These are phyloP conservation scores for Peniophora sp. DNA, from an alignment of 1,284 basidiomycete genomes.

Conservation along the genomic window DNA sequence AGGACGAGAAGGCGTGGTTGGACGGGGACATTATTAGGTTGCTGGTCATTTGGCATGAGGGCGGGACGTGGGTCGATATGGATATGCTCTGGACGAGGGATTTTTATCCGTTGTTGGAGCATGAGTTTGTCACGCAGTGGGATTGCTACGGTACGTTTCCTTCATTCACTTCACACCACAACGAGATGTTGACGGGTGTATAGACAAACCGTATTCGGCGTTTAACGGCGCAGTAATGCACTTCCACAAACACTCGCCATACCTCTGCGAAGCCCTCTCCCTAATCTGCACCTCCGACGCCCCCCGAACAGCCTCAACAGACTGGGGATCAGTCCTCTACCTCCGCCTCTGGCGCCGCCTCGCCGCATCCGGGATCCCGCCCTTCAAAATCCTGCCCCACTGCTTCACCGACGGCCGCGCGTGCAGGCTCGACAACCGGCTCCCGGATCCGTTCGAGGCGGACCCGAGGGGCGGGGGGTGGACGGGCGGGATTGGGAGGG, in stretches of 20 bases:
- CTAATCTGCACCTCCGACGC: slow-evolving; percentile 72
- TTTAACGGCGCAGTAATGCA: slow-evolving; percentile 93
- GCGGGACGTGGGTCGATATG: slow-evolving; percentile 95
- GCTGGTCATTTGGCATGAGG: slow-evolving; percentile 81
- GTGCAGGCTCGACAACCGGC: slow-evolving; percentile 82
- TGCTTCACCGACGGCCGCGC: slow-evolving; percentile 88
- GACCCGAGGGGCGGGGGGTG: slow-evolving; percentile 54
- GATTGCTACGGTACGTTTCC: slow-evolving; percentile 80
- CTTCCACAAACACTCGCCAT: slow-evolving; percentile 81
- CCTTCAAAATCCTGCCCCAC: slow-evolving; percentile 87
- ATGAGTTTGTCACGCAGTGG: slow-evolving; percentile 94
- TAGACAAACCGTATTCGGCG: slow-evolving; percentile 80
- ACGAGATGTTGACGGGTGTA: background rate
- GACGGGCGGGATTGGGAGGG: slow-evolving; percentile 46
- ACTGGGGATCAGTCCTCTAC: slow-evolving; percentile 90
- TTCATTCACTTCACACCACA: background rate
- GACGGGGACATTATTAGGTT: slow-evolving; percentile 86
- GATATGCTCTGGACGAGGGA: slow-evolving; percentile 84
- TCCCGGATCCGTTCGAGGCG: slow-evolving; percentile 79
- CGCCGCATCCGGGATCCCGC: slow-evolving; percentile 60
- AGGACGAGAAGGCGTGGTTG: slow-evolving; percentile 83
- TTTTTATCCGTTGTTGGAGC: slow-evolving; percentile 75
- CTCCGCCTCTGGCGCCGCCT: slow-evolving; percentile 82
- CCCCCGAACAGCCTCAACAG: slow-evolving; percentile 73
- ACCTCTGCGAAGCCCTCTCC: slow-evolving; percentile 91